Evolutionary conservation across 116 monocot species (phyloP), one percentile per base, ranked within the genome.

Genomic region (Posidonia oceanica): DNA sequence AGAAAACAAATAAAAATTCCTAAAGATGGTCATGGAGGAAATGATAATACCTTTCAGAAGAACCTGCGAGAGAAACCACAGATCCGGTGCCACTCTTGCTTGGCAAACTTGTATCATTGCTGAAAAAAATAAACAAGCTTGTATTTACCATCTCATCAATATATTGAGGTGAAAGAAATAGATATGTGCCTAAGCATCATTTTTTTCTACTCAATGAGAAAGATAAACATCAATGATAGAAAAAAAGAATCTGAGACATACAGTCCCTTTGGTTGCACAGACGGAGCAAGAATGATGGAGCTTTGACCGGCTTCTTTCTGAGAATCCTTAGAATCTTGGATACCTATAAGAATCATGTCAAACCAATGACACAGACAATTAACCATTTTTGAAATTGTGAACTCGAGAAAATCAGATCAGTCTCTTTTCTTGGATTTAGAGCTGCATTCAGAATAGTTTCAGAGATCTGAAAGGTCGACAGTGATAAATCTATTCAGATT

Each of bases 211-310:
- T 61, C 36, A 61, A 61, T 22, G 36, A 61, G 3, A 29, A 61
- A 61, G 61, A 61, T 21, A 29, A 61, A 23, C 36, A 36, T 36
- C 36, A 21, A 61, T 4, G 22, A 29, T 61, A 29, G 5, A 58
- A 16, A 60, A 38, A 38, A 14, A 39, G 37, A 63, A 36, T 38
- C 4, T 63, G 38, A 74, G 17, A 85, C 91, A 71, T 89, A 96
- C 96, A 74, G 69, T 81, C 79, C 84, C 83, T 84, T 91, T 66
- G 84, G 83, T 55, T 75, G 88, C 74, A 79, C 69, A 48, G 72
- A 58, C 44, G 83, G 85, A 42, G 71, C 80, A 69, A 73, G 61
- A 51, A 82, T 39, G 65, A 87, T 77, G 55, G 91, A 79, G 67
- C 64, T 77, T 70, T 82, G 71, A 44, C 13, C 70, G 13, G 76